These are phyloP conservation scores for Lophiostoma macrostomum DNA, from an alignment of 495 filamentous ascomycete genomes.

Conservation along the genomic window DNA sequence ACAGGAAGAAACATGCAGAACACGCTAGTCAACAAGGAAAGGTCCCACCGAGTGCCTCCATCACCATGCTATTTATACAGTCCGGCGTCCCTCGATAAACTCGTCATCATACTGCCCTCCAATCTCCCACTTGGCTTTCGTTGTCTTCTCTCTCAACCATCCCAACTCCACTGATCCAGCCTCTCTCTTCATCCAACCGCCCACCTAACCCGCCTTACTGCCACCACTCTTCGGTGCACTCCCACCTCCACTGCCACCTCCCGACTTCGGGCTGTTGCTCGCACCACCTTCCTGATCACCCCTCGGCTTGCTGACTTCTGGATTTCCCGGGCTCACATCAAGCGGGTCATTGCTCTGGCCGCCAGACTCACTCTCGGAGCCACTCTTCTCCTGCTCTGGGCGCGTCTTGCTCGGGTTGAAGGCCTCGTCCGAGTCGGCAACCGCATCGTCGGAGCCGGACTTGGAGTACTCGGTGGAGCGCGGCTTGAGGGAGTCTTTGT, in stretches of 20 bases:
- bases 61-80: too few relatives aligned
- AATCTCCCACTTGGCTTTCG: too few relatives aligned
- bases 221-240: constrained; percentile 46
- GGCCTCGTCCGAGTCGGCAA: constrained; percentile 48
- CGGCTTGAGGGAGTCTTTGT: constrained; percentile 55
- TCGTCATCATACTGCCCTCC: too few relatives aligned
- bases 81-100: too few relatives aligned
- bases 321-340: constrained; percentile 60
- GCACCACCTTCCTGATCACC: constrained; percentile 49
- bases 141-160: too few relatives aligned
- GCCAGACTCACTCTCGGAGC: constrained; percentile 38
- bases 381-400: constrained; percentile 53
- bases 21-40: too few relatives aligned
- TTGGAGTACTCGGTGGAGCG: constrained; percentile 57
- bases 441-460: constrained; percentile 55
- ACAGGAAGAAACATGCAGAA: too few relatives aligned
- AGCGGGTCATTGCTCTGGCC: constrained; percentile 44
- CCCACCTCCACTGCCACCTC: constrained; percentile 49
- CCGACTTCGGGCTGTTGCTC: constrained; percentile 41
- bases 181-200: neutral
- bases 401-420: constrained; percentile 59
- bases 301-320: constrained; percentile 53
- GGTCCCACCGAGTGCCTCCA: too few relatives aligned
- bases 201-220: constrained; percentile 28
- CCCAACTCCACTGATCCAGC: neutral